phyloP scores from a whole-genome alignment of 2,329 filamentous ascomycete species.

The Epichloe amarillans region DNA sequence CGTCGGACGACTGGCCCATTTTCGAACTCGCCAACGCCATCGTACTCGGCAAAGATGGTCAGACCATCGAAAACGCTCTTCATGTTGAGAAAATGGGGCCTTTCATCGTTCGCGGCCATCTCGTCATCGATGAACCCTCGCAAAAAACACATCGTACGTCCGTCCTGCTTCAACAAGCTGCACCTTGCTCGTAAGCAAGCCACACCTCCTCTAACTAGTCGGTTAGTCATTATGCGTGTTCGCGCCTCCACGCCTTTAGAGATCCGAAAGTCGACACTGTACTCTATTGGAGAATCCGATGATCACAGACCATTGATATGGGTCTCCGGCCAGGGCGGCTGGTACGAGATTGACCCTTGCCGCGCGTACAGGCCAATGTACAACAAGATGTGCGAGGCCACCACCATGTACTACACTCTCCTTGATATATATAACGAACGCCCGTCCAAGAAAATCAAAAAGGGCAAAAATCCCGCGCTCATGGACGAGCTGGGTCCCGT shows the following conservation, averaged over 20 bases:
- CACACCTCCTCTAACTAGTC: background rate
- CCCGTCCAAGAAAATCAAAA: conserved; percentile 18
- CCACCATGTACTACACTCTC: conserved; percentile 50
- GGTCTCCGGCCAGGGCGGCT: conserved; percentile 45
- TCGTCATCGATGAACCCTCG: conserved; percentile 36
- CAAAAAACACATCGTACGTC: conserved; percentile 24
- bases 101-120: conserved; percentile 44
- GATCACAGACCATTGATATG: conserved; percentile 47
- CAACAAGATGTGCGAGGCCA: conserved; percentile 47
- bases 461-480: conserved; percentile 16
- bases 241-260: conserved; percentile 31
- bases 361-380: conserved; percentile 41
- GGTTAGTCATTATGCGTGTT: conserved; percentile 20
- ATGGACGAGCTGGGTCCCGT: conserved; percentile 17
- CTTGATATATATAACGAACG: conserved; percentile 38
- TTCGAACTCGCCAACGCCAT: conserved; percentile 49
- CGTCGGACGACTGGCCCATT: conserved; percentile 42
- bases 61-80: conserved; percentile 46
- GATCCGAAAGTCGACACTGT: conserved; percentile 33
- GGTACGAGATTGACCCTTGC: conserved; percentile 54
- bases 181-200: background rate
- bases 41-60: conserved; percentile 41
- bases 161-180: background rate
- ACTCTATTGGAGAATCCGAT: conserved; percentile 39
- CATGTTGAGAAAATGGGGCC: conserved; percentile 46